Base-by-base conservation (phyloP, 495 filamentous ascomycete genomes). In the Astrothelium subdiscretum region DNA sequence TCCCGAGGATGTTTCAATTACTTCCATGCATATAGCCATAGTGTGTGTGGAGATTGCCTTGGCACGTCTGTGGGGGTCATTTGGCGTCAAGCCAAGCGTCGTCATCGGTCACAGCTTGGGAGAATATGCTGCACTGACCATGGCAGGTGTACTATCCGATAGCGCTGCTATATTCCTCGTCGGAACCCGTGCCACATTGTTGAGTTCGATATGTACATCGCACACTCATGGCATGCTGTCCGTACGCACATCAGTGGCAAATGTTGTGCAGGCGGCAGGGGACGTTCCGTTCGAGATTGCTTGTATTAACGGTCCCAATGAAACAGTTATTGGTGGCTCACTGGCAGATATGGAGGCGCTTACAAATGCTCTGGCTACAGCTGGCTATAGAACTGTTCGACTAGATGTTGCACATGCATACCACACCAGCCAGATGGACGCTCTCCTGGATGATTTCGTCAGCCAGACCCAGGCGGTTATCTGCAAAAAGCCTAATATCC, bases 201-300 rank as follows among this genome's bases (percentile, higher is more conserved):
- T 78, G 32, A 59, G 64, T n/a, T 51, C 68, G 20, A 63, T 43
- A 10, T 77, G 73, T 59, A 59, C 60, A 5, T 48, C 58, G 6
- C 69, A 68, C 27, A 71, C 64, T 18, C 75, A 78, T 81, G 71
- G 75, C 6, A 83, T 83, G 81, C 69, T 83, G 20, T 80, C 79
- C 26, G 74, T 80, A 1, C 74, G 77, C 63, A 62, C 65, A 26
- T 61, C 66, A 27, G 24, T 67, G 10, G 60, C 57, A 3, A 52
- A 75, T 6, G 68, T 80, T 2, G 71, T 67, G 40, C 64, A 68
- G 2, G 64, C 68, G 40, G 35, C 77, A 2, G 68, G 68, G 10
- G 69, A 65, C 1, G 64, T 67, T 5, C 48, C 67, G 1, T 73
- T 57, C 44, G 78, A 81, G 62, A 68, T 84, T 13, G 80, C 81